phyloP scores from a whole-genome alignment of 768 basidiomycete species.

The Steccherinum ochraceum region DNA sequence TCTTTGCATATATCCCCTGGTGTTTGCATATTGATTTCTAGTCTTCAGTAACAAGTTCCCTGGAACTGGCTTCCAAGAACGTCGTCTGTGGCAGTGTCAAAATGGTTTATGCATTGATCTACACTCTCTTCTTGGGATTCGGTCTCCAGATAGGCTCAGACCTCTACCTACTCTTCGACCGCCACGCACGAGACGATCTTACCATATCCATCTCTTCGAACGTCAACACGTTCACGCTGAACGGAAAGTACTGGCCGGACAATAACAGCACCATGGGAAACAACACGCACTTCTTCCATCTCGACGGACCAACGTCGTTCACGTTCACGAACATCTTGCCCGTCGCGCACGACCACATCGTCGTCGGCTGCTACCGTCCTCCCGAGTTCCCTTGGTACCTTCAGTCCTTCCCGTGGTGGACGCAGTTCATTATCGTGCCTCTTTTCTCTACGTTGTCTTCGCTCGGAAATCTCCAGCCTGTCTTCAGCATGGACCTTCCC shows the following conservation, averaged over 20 bases:
- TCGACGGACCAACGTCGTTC: conserved; percentile 50
- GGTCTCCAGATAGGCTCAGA: conserved; percentile 82
- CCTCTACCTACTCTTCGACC: conserved; percentile 69
- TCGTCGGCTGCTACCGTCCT: conserved; percentile 68
- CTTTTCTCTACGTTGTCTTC: conserved; percentile 67
- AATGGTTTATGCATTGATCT: conserved; percentile 87
- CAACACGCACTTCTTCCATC: conserved; percentile 30
- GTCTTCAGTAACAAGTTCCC: conserved; percentile 62
- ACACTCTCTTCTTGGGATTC: conserved; percentile 80
- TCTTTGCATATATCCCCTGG: conserved; percentile 7
- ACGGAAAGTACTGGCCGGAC: conserved; percentile 66
- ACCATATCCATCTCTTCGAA: conserved; percentile 42
- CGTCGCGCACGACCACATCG: conserved; percentile 39
- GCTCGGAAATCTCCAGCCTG: conserved; percentile 72
- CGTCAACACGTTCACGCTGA: conserved; percentile 43
- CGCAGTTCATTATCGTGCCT: conserved; percentile 70
- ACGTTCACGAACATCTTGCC: conserved; percentile 52
- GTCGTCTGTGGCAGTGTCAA: conserved; percentile 81
- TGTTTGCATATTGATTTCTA: conserved; percentile 8
- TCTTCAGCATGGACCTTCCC: conserved; percentile 61
- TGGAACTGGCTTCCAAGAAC: conserved; percentile 82
- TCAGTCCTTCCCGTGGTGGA: conserved; percentile 79
- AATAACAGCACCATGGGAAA: conserved; percentile 35
- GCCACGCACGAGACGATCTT: conserved; percentile 43
- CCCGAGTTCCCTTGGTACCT: conserved; percentile 65